Evolutionary conservation across 306 rosid species (phyloP).

Genomic region (Coriaria nepalensis): DNA sequence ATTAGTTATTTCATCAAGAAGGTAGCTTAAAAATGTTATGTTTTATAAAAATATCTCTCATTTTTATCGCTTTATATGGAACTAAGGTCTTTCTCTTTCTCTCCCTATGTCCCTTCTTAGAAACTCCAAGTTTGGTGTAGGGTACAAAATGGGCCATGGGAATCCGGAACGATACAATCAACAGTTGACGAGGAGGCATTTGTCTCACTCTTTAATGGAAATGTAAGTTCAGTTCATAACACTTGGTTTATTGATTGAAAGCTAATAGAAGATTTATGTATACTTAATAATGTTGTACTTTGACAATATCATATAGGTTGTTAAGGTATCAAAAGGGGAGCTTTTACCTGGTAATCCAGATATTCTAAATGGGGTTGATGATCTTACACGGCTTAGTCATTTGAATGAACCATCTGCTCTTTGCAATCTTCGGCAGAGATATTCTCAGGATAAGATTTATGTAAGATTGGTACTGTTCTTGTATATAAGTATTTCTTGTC

Average conservation of each 20-base stretch:
- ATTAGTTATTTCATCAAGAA: slow-evolving; percentile 68
- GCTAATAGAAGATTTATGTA: too few relatives aligned
- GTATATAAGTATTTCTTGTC: slow-evolving; percentile 8
- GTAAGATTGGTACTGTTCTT: slow-evolving; percentile 32
- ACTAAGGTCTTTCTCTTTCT: slow-evolving; percentile 4
- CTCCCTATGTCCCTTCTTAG: slow-evolving; percentile 28
- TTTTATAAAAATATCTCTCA: background rate
- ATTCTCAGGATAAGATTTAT: slow-evolving; percentile 65
- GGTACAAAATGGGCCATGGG: slow-evolving; percentile 64
- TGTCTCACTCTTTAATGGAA: slow-evolving; percentile 57
- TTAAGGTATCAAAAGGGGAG: slow-evolving; percentile 42
- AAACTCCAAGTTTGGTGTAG: slow-evolving; percentile 88
- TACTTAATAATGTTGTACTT: too few relatives aligned
- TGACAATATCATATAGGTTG: slow-evolving; percentile 25
- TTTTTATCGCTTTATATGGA: background rate
- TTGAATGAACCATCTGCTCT: slow-evolving; percentile 87
- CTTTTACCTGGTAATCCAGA: slow-evolving; percentile 89
- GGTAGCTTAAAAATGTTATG: slow-evolving; percentile 26
- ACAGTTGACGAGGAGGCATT: slow-evolving; percentile 51
- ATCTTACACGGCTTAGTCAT: slow-evolving; percentile 84
- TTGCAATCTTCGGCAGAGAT: slow-evolving; percentile 62
- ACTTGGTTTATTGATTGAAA: slow-evolving; percentile 5
- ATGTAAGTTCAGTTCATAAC: slow-evolving; percentile 34
- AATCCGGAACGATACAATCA: slow-evolving; percentile 65
- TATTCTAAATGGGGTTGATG: slow-evolving; percentile 75